Conservation (phyloP, 2,329 filamentous ascomycete genomes). For the Ophiobolus disseminans region DNA sequence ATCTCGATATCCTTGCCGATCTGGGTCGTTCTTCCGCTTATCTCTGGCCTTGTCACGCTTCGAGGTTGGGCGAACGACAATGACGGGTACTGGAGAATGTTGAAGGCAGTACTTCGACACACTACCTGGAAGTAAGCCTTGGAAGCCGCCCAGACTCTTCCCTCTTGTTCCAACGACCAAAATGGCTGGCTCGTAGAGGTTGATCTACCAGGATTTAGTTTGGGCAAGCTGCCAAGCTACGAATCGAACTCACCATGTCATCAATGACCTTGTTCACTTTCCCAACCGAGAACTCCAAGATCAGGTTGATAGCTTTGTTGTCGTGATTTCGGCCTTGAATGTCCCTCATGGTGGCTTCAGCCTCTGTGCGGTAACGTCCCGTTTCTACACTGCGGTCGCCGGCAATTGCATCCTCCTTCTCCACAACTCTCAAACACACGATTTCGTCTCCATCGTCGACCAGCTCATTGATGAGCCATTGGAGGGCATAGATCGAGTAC, state of each 20-base stretch:
- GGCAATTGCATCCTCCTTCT: slow-evolving; percentile 77
- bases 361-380: slow-evolving; percentile 77
- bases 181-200: slow-evolving; percentile 89
- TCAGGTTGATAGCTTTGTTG: slow-evolving; percentile 82
- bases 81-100: slow-evolving; percentile 90
- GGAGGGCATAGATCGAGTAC: slow-evolving; percentile 89
- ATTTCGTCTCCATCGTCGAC: slow-evolving; percentile 95
- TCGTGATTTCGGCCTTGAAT: slow-evolving; percentile 82
- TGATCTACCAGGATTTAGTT: slow-evolving; percentile 66
- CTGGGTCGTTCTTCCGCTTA: slow-evolving; percentile 80
- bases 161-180: slow-evolving; percentile 89
- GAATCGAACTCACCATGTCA: slow-evolving; percentile 72
- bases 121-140: slow-evolving; percentile 84
- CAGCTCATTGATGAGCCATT: slow-evolving; percentile 90
- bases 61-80: slow-evolving; percentile 85
- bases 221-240: not conserved
- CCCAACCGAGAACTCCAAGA: slow-evolving; percentile 86
- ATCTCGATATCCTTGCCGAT: slow-evolving; percentile 75
- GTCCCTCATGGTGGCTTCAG: slow-evolving; percentile 73
- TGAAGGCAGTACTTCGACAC: slow-evolving; percentile 96
- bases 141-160: slow-evolving; percentile 82
- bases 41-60: slow-evolving; percentile 90
- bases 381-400: slow-evolving; percentile 67
- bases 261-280: slow-evolving; percentile 92
- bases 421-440: slow-evolving; percentile 85